These are phyloP conservation scores for Gentiana macrophylla DNA, from an alignment of 257 asterid species.

Conservation along the genomic window DNA sequence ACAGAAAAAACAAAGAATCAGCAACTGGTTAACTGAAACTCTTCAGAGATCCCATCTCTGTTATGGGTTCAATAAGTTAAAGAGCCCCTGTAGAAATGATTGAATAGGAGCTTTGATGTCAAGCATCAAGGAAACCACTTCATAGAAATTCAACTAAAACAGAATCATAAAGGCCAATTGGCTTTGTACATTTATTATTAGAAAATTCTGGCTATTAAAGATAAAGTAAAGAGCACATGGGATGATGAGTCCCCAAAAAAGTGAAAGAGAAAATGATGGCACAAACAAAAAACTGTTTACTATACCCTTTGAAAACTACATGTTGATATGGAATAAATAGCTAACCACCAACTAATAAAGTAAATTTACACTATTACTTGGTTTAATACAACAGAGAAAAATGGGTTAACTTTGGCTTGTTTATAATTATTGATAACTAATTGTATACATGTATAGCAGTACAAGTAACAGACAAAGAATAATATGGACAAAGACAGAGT, in stretches of 20 bases:
- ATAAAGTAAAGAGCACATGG: conserved; percentile 26
- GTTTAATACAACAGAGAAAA: too few relatives aligned
- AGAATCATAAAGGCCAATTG: conserved; percentile 31
- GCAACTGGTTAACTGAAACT: conserved; percentile 30
- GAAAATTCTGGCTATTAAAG: conserved; percentile 10
- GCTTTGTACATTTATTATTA: conserved; percentile 4
- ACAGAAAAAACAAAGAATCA: conserved; percentile 29
- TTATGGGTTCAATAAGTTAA: conserved; percentile 21
- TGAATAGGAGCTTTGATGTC: conserved; percentile 57
- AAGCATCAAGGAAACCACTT: conserved; percentile 83
- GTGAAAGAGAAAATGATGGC: conserved; percentile 6
- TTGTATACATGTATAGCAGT: too few relatives aligned
- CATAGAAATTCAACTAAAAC: conserved; percentile 48
- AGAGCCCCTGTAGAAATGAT: conserved; percentile 35
- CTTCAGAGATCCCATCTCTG: conserved; percentile 8
- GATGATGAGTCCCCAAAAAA: conserved; percentile 6
- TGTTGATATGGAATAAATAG: too few relatives aligned
- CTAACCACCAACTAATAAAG: too few relatives aligned
- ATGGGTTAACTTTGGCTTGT: too few relatives aligned
- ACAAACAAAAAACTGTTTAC: too few relatives aligned
- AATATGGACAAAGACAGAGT: too few relatives aligned
- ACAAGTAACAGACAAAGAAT: too few relatives aligned
- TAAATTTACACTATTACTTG: too few relatives aligned
- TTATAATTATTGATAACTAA: too few relatives aligned
- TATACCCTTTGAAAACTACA: too few relatives aligned